phyloP scores from a whole-genome alignment of 1,139 yeast genomes.

The Saccharomycopsis phalli region DNA sequence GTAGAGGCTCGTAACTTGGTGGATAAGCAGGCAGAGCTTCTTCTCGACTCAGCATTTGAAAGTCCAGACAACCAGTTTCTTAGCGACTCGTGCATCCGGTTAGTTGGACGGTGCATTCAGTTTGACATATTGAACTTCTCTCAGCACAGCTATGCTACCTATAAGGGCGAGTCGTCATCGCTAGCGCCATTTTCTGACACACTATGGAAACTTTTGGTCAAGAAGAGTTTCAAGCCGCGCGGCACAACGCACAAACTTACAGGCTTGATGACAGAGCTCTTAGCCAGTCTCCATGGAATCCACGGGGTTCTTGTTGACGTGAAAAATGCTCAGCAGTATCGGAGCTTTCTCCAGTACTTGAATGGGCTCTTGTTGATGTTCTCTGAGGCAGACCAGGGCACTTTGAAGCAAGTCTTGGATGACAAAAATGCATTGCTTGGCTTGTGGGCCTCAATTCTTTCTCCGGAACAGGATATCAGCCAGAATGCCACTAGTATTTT shows the following conservation, averaged over 20 bases:
- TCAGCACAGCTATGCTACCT: conserved; percentile 41
- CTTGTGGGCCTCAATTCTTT: conserved; percentile 62
- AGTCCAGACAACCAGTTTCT: conserved; percentile 6
- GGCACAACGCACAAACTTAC: conserved; percentile 20
- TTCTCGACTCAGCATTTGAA: conserved; percentile 9
- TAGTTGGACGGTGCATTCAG: conserved; percentile 39
- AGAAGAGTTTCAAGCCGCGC: conserved; percentile 21
- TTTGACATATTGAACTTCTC: conserved; percentile 53
- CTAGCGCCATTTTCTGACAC: conserved; percentile 35
- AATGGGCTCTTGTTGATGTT: conserved; percentile 21
- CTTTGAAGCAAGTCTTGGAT: conserved; percentile 34
- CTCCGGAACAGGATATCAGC: conserved; percentile 42
- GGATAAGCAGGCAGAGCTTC: conserved; percentile 23
- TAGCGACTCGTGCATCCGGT: conserved; percentile 30
- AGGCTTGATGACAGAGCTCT: conserved; percentile 8
- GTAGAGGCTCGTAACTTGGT: conserved; percentile 35
- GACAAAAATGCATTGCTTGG: conserved; percentile 38
- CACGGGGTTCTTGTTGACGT: conserved; percentile 9
- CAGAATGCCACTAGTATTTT: conserved; percentile 67
- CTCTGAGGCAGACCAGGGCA: conserved; percentile 37
- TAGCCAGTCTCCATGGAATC: conserved; percentile 9
- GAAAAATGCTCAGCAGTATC: conserved; percentile 3
- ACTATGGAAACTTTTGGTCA: conserved; percentile 32
- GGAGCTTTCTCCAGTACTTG: conserved; percentile 5
- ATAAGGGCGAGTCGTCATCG: conserved; percentile 34